Evolutionary conservation across 78 protist species (phyloP).

Genomic region (Chrysochromulina tobinii): DNA sequence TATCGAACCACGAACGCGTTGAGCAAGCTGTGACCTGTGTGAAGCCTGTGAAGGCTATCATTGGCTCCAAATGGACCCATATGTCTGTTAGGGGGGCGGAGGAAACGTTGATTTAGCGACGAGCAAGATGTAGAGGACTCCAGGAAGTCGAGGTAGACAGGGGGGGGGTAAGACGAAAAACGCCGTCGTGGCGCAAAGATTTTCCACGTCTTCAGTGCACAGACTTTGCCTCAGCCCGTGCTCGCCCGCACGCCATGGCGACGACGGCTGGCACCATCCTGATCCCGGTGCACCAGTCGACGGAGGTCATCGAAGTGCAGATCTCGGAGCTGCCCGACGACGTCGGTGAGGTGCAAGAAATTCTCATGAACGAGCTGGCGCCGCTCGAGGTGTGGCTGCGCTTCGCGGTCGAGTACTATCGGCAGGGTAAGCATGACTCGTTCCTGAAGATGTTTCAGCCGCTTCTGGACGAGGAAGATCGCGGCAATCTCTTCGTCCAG

Average conservation of each 20-base stretch:
- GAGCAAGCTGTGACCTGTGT: too few species aligned
- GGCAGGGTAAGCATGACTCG: not conserved
- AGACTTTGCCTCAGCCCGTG: too few species aligned
- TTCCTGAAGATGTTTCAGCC: not conserved
- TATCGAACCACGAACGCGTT: too few species aligned
- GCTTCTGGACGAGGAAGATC: not conserved
- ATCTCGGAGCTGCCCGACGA: not conserved
- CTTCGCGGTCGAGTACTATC: slow-evolving; percentile 3
- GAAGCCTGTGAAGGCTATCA: too few species aligned
- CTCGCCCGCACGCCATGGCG: not conserved
- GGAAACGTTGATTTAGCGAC: too few species aligned
- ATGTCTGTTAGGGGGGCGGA: too few species aligned
- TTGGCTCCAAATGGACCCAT: too few species aligned
- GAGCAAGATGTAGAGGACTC: too few species aligned
- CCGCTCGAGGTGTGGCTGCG: slow-evolving; percentile 1
- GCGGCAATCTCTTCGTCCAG: not conserved
- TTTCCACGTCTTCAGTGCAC: too few species aligned
- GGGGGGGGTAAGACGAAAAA: too few species aligned
- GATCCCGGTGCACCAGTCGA: not conserved
- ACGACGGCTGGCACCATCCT: not conserved
- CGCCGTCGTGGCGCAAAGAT: too few species aligned
- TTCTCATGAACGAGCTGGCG: not conserved
- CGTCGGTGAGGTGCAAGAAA: not conserved
- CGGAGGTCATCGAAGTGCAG: not conserved
- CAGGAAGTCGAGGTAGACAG: too few species aligned